Evolutionary conservation across 805 yeast species (phyloP), one percentile per base, ranked within the genome.

Genomic region (Lipomyces anomalus): DNA sequence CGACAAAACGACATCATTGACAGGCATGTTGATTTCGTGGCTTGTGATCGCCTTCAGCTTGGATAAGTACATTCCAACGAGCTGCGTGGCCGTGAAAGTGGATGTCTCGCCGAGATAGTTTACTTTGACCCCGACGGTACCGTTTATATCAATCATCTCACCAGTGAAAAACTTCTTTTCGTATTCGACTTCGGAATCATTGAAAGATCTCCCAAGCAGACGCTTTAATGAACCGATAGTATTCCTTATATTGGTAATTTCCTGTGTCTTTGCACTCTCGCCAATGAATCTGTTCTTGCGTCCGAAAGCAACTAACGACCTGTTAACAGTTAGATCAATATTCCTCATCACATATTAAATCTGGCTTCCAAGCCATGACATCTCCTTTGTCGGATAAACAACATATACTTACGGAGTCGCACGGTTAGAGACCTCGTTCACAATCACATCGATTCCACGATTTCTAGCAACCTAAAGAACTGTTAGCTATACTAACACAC

Each of bases 341-440:
- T n/a, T n/a, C n/a, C n/a, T n/a, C n/a, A n/a, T n/a, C n/a, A n/a
- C n/a, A n/a, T n/a, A n/a, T n/a, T 28, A 28, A 28, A 44, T 9
- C 6, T 13, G 4, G 30, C 6, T 13, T 43, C 52, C 24, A n/a
- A 43, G 30, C 32, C n/a, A 3, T 17, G 20, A n/a, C 28, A 13
- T 6, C 20, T 33, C 24, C 21, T 18, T 6, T 33, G 9, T 3
- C 7, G 4, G 13, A 23, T 9, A 22, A 22, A n/a, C 22, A 40
- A n/a, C 28, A 16, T 20, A 32, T 6, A 69, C 67, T 18, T 79
- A 65, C 56, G 99, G 98, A 28, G 99, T 92, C 57, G 94, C 69
- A 71, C 99, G 84, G 82, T 92, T 92, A 47, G 97, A 89, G 40
- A 92, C 97, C 72, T 92, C 99, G 67, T 92, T 92, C 72, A 92